phyloP scores from a whole-genome alignment of 208 protist species.

The Trypanosoma mega region DNA sequence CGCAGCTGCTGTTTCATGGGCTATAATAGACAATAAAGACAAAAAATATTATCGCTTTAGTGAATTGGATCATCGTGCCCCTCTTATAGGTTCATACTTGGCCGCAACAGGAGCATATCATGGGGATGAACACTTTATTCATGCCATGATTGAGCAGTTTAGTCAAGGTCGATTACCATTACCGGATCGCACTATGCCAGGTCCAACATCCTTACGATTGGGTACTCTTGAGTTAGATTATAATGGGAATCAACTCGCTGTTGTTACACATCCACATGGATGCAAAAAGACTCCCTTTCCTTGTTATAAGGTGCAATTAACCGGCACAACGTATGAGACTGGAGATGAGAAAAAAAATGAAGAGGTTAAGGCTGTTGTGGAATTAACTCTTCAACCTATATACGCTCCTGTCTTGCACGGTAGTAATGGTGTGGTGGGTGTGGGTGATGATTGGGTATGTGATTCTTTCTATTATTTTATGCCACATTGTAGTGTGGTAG shows the following conservation, averaged over 20 bases:
- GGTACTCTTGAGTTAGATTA: constrained; percentile 45
- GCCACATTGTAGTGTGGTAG: constrained; percentile 36
- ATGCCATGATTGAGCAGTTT: constrained; percentile 61
- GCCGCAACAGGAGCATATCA: constrained; percentile 36
- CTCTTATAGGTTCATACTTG: constrained; percentile 39
- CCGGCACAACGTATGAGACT: constrained; percentile 49
- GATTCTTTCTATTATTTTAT: constrained; percentile 50
- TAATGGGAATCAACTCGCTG: constrained; percentile 28
- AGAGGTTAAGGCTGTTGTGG: constrained; percentile 48
- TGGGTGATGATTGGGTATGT: constrained; percentile 41
- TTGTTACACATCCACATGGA: constrained; percentile 2
- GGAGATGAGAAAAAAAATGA: constrained; percentile 27
- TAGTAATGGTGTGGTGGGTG: constrained; percentile 40
- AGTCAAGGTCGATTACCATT: constrained; percentile 30
- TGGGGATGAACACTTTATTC: constrained; percentile 38
- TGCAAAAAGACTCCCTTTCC: constrained; percentile 12
- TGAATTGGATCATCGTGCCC: constrained; percentile 40
- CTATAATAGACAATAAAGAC: constrained; percentile 47
- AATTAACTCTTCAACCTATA: constrained; percentile 43
- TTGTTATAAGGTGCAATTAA: constrained; percentile 49
- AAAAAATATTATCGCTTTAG: constrained; percentile 60
- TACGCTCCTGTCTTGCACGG: constrained; percentile 45
- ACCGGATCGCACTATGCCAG: constrained; percentile 40
- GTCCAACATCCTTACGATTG: constrained; percentile 22
- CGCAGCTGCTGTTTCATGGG: constrained; percentile 42